These are phyloP conservation scores for Metschnikowia anglica DNA, from an alignment of 805 yeast genomes.

Conservation along the genomic window DNA sequence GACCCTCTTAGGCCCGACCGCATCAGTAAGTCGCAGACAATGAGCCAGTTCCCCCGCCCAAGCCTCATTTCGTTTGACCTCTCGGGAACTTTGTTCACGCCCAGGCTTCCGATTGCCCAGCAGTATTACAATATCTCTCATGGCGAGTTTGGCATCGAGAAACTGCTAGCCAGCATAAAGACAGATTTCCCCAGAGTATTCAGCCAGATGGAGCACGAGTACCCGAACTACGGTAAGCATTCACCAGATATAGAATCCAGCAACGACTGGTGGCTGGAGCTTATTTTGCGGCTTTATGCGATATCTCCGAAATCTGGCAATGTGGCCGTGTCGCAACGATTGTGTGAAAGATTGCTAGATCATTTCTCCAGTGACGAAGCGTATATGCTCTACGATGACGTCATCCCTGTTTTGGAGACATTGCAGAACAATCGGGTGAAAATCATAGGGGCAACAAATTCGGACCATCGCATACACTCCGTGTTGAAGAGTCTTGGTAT, in stretches of 20 bases:
- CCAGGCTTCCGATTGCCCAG: slow-evolving; percentile 51
- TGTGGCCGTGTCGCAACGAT: slow-evolving; percentile 27
- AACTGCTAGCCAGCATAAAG: slow-evolving; percentile 26
- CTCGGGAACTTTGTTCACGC: slow-evolving; percentile 63
- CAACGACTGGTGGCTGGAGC: slow-evolving; percentile 58
- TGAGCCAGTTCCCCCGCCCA: slow-evolving; percentile 36
- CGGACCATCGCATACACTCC: slow-evolving; percentile 54
- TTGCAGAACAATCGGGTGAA: slow-evolving; percentile 32
- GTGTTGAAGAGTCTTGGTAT: slow-evolving; percentile 50
- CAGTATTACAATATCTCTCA: slow-evolving; percentile 52
- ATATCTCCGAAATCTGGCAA: slow-evolving; percentile 32
- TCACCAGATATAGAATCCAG: slow-evolving; percentile 21
- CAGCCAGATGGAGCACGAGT: slow-evolving; percentile 33
- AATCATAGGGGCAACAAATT: slow-evolving; percentile 55
- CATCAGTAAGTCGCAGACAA: slow-evolving; percentile 17
- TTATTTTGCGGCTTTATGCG: slow-evolving; percentile 46
- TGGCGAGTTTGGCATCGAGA: slow-evolving; percentile 41
- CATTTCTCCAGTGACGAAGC: slow-evolving; percentile 53
- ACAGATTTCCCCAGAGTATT: slow-evolving; percentile 33
- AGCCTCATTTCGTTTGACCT: slow-evolving; percentile 63
- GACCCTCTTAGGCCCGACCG: slow-evolving; percentile 18
- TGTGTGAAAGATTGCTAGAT: slow-evolving; percentile 46
- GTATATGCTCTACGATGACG: slow-evolving; percentile 55
- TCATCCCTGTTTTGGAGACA: slow-evolving; percentile 42
- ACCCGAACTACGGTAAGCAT: slow-evolving; percentile 65